Evolutionary conservation across 352 stramenopile genomes (phyloP).

Genomic region (Pythium dissimile): DNA sequence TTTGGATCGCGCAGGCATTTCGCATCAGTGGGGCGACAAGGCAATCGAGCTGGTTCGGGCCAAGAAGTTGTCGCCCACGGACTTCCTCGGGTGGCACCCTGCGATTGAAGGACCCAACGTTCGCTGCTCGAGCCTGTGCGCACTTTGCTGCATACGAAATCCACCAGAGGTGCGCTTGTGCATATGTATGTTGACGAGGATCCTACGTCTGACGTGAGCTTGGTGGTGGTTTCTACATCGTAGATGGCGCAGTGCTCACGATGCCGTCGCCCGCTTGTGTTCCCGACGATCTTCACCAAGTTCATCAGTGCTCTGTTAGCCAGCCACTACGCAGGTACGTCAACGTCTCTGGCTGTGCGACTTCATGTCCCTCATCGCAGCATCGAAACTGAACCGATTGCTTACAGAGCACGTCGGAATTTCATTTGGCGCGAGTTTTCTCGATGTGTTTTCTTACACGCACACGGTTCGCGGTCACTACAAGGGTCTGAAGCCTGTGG

Average conservation of each 20-base stretch:
- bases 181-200: too few species aligned
- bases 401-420: conserved; percentile 67
- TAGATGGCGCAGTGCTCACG: conserved; percentile 33
- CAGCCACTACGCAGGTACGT: conserved; percentile 69
- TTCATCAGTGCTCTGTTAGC: conserved; percentile 70
- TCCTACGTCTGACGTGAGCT: neutral
- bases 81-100: conserved; percentile 82
- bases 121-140: conserved; percentile 68
- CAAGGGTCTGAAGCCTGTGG: conserved; percentile 66
- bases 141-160: conserved; percentile 73
- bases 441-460: conserved; percentile 76
- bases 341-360: neutral
- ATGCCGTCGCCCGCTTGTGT: conserved; percentile 59
- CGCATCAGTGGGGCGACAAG: conserved; percentile 51
- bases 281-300: conserved; percentile 75
- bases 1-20: conserved; percentile 58
- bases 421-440: conserved; percentile 51
- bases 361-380: neutral
- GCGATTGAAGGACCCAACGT: conserved; percentile 68
- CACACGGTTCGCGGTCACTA: conserved; percentile 62
- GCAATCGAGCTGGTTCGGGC: conserved; percentile 49
- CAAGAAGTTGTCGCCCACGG: conserved; percentile 64
- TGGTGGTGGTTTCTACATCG: neutral
- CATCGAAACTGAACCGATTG: neutral
- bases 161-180: conserved; percentile 47